Base-by-base conservation (phyloP, 2,329 filamentous ascomycete genomes). In the Pseudocercospora crystallina region DNA sequence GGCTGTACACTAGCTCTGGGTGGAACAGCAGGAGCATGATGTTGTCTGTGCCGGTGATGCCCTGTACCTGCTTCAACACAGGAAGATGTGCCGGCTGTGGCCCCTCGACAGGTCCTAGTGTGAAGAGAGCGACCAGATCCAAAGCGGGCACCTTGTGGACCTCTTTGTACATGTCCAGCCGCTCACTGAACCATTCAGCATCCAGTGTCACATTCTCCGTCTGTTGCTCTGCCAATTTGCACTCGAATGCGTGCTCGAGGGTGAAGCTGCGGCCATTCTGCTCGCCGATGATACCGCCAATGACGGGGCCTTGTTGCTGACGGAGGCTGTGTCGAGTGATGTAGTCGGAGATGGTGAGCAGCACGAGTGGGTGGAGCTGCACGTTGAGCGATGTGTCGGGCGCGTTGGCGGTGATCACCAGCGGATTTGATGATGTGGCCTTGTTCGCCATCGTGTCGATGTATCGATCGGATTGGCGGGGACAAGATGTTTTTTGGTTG, bases 311-410 rank as follows among this genome's bases (percentile, higher is more conserved):
- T 13, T 76, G 70, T 63, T 90, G 85, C 45, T 83, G 76, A 52
- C 94, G 84, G 49, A 96, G 80, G 1, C 86, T 89, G 71, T 96
- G 91, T 53, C 94, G 84, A 51, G 92, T 95, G 69, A 97, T 90
- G 70, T 95, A 95, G 72, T 99, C 94, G 61, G 92, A 96, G 64
- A 99, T 94, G 59, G 88, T 95, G 73, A 99, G 88, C 60, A 97
- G 86, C 45, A 96, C 91, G 42, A 99, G 85, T 20, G 94, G 94
- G 66, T 99, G 94, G 13, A 99, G 83, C 62, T 90, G 84, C 49
- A 90, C 83, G 58, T 90, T 86, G 38, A 95, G 82, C 43, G 84
- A 83, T 14, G 85, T 86, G 70, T 94, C 89, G 36, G 82, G 83
- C 20, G 20, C 20, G 54, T 71, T 71, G 40, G 67, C 66, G 37